phyloP scores from a whole-genome alignment of 805 yeast genomes.

The Grigorovia jiainica region DNA sequence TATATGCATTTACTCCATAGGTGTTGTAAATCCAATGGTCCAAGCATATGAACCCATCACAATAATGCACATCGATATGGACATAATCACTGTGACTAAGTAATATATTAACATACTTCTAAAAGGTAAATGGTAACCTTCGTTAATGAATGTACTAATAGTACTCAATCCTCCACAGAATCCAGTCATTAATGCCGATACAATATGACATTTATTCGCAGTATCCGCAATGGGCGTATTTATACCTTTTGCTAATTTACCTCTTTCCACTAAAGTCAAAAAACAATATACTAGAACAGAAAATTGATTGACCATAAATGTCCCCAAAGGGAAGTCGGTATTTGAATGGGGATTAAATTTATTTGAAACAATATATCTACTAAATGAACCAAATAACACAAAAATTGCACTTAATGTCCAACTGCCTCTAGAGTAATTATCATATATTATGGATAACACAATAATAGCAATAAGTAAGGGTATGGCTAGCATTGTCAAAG shows the following conservation, averaged over 20 bases:
- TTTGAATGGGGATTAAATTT: conserved; percentile 34
- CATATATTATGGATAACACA: conserved; percentile 24
- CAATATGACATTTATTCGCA: conserved; percentile 38
- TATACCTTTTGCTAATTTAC: conserved; percentile 19
- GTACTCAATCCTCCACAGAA: conserved; percentile 67
- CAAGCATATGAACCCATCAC: conserved; percentile 66
- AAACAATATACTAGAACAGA: conserved; percentile 25
- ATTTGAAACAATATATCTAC: conserved; percentile 47
- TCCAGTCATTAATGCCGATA: conserved; percentile 51
- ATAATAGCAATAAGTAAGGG: conserved; percentile 21
- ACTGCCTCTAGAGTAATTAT: conserved; percentile 39
- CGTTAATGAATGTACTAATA: conserved; percentile 68
- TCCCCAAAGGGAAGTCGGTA: conserved; percentile 46
- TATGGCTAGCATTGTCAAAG: conserved; percentile 5
- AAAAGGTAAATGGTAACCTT: conserved; percentile 37
- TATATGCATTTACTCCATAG: conserved; percentile 7
- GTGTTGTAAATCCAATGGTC: conserved; percentile 33
- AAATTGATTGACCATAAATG: conserved; percentile 39
- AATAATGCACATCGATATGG: conserved; percentile 45
- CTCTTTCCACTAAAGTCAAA: conserved; percentile 30
- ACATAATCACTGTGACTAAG: conserved; percentile 33
- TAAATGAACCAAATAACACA: conserved; percentile 61
- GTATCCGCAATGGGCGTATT: conserved; percentile 25
- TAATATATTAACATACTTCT: conserved; percentile 44
- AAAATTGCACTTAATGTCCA: conserved; percentile 65